phyloP scores from a whole-genome alignment of 192 early-diverging fungal species.

The Coemansia erecta region DNA sequence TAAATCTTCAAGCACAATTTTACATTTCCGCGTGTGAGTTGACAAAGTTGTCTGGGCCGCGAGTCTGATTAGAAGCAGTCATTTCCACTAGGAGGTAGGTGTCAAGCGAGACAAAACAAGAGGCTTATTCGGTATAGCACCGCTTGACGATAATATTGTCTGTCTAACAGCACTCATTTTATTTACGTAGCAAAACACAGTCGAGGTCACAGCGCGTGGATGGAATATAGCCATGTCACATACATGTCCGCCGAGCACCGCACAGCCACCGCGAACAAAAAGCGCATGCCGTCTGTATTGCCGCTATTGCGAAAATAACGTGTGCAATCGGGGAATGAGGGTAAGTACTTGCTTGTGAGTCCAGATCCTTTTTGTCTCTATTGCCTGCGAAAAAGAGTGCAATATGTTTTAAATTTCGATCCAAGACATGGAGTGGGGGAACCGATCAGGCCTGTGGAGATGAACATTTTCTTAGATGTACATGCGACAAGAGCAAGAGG shows the following conservation, averaged over 20 bases:
- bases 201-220: background rate
- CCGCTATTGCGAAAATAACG: conserved; percentile 60
- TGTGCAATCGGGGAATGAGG: conserved; percentile 74
- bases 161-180: background rate
- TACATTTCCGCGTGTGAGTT: too few relatives aligned
- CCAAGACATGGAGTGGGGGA: background rate
- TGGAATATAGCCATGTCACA: conserved; percentile 25
- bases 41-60: too few relatives aligned
- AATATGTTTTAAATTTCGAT: background rate
- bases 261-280: conserved; percentile 49
- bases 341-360: conserved; percentile 35
- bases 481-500: too few relatives aligned
- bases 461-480: background rate
- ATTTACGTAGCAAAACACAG: background rate
- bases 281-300: conserved; percentile 66
- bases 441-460: background rate
- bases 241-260: conserved; percentile 45
- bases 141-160: too few relatives aligned
- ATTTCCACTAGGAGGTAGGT: too few relatives aligned
- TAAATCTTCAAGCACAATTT: too few relatives aligned
- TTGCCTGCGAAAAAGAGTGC: conserved; percentile 31
- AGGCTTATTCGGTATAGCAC: too few relatives aligned
- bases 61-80: too few relatives aligned
- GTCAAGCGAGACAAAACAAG: too few relatives aligned
- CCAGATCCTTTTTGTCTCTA: too few relatives aligned